Conservation (phyloP, 345 rosid genomes). For the Syzygium grande region DNA sequence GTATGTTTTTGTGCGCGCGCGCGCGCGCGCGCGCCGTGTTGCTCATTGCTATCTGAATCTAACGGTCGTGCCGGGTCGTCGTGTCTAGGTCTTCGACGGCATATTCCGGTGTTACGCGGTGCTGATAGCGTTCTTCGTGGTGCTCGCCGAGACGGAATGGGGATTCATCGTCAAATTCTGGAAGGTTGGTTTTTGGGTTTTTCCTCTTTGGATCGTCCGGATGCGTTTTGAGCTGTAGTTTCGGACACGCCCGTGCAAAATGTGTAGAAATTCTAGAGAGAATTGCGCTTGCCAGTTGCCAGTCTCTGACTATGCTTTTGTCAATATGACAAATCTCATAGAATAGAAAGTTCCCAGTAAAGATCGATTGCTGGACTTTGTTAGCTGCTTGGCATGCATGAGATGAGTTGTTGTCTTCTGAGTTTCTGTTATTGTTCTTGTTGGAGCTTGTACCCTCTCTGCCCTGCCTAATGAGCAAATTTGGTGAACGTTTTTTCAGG, state of each 20-base stretch:
- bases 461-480: neutral
- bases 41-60: neutral
- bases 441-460: neutral
- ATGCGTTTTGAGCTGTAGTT: neutral
- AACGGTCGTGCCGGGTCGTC: neutral
- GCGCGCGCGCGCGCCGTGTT: neutral
- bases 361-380: neutral
- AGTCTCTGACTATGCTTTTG: neutral
- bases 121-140: slow-evolving; percentile 54
- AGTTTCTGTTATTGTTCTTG: neutral
- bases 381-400: neutral
- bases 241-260: neutral
- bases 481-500: slow-evolving; percentile 28
- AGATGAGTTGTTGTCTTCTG: neutral
- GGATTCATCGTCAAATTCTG: slow-evolving; percentile 54
- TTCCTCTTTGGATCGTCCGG: neutral
- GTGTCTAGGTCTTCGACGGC: slow-evolving; percentile 68
- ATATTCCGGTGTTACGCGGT: slow-evolving; percentile 91
- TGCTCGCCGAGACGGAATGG: slow-evolving; percentile 93
- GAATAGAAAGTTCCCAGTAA: neutral
- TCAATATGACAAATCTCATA: neutral
- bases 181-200: slow-evolving; percentile 30
- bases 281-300: neutral
- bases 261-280: neutral
- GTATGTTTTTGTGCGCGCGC: too few species aligned